Evolutionary conservation across 495 filamentous ascomycete genomes (phyloP), one percentile per base, ranked within the genome.

Genomic region (Tuber aestivum): DNA sequence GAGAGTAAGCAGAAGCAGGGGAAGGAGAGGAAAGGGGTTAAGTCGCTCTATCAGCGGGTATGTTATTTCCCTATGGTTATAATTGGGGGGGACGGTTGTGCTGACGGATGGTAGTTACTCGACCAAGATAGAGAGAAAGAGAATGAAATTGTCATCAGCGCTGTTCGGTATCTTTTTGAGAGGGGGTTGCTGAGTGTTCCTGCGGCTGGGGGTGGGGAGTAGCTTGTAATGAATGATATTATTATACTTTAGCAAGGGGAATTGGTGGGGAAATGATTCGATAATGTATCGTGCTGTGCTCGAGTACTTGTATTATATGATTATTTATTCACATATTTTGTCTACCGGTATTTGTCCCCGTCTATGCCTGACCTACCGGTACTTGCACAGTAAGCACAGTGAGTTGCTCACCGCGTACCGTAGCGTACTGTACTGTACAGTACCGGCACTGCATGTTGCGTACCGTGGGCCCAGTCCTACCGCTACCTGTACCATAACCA

Each of bases 1-100:
- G 56, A 86, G 69, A 40, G 74, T 21, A 75, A 76, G 42, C 48
- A 41, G 41, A 38, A 75, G 37, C 44, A 23, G 32, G 68, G 50
- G 23, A 45, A 41, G 61, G 27, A 37, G 40, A 72, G 70, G 18
- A 73, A 56, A 21, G 76, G 74, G 20, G 80, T 83, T 68, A 87
- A 86, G 80, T 85, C 87, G 69, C 83, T 89, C 41, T 85, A 86
- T 69, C 86, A 88, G 75, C 84, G 86, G 74, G 87, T 89, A 80
- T 83, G 87, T 85, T n/a, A 65, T 72, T 37, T 27, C n/a, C 42
- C 65, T 40, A 20, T 27, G 10, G 20, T 16, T 3, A n/a, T n/a
- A n/a, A n/a, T n/a, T n/a, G n/a, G n/a, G n/a, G 14, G 16, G 23
- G 38, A 20, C 20, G 7, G n/a, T 20, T 73, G 32, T 35, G 42